These are phyloP conservation scores for Platanthera zijinensis DNA, from an alignment of 106 monocot species.

Conservation along the genomic window DNA sequence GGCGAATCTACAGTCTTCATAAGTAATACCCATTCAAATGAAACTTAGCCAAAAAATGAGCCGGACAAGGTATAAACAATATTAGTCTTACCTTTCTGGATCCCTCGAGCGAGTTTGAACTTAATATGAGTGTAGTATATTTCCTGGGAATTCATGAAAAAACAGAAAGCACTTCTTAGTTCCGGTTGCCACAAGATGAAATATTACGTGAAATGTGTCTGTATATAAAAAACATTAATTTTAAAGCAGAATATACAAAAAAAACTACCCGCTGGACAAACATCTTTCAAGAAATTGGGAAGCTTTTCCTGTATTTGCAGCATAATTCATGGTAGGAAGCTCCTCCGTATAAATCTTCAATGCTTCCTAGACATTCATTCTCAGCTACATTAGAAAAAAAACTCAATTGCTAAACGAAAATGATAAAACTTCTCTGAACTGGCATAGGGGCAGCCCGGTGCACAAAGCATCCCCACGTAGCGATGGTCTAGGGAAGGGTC, in stretches of 20 bases:
- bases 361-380: constrained; percentile 29
- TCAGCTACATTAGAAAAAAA: background rate
- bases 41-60: background rate
- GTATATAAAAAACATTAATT: background rate
- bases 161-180: background rate
- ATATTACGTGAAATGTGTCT: background rate
- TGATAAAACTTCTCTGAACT: background rate
- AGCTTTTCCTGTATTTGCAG: constrained; percentile 59
- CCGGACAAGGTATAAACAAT: background rate
- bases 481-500: too few relatives aligned
- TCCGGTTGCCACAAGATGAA: background rate
- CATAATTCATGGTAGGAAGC: constrained; percentile 64
- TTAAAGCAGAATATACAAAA: background rate
- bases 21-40: background rate
- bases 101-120: constrained; percentile 19
- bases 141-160: constrained; percentile 30
- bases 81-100: constrained; percentile 31
- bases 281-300: constrained; percentile 53
- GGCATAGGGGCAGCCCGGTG: too few relatives aligned
- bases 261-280: constrained; percentile 36
- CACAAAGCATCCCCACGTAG: too few relatives aligned
- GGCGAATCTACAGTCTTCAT: background rate
- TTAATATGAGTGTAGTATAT: constrained; percentile 46
- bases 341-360: constrained; percentile 41
- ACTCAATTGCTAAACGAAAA: background rate